Evolutionary conservation across 75 land plant species (phyloP), one percentile per base, ranked within the genome.

Genomic region (Cunninghamia lanceolata): DNA sequence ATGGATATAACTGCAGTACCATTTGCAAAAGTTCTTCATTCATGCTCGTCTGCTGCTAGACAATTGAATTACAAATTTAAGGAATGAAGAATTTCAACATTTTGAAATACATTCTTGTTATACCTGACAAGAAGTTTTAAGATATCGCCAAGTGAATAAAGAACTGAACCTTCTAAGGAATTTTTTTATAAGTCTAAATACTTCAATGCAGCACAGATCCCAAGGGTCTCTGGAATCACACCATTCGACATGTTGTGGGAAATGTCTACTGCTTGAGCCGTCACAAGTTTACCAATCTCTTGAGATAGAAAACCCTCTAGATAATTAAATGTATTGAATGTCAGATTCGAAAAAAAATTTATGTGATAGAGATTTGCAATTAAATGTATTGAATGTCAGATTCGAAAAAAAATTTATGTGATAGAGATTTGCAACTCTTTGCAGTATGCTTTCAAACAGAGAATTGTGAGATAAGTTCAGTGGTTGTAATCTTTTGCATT

Each of bases 181-280:
- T 91, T 91, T 59, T 54, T 78, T 43, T 90, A 88, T 11, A 91
- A 56, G 50, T 91, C 86, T 15, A 91, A 30, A 16, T 81, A 46
- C 50, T 87, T 76, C 2, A 84, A 78, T 10, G 36, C 84, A 13
- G n/a, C 0, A 25, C 89, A 88, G 35, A 75, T 85, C 36, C 79
- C 87, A 43, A 93, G 50, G 35, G 70, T 88, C 7, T 74, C 17
- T 43, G 94, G 94, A 53, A 93, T 84, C 6, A 28, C 19, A 21
- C 92, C 88, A 17, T 83, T 66, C 47, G 90, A 83, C 30, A 85
- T 86, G 87, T 92, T 92, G 63, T 84, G 39, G n/a, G 88, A 89
- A 19, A 88, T n/a, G n/a, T n/a, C n/a, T n/a, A n/a, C n/a, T n/a
- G n/a, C n/a, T n/a, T n/a, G n/a, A n/a, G n/a, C n/a, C 30, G n/a